A percentile compares a stretch with the other conserved stretches of the same genome.
Conservation (phyloP, 257 asterid genomes). For the Ligustrum vulgare region DNA sequence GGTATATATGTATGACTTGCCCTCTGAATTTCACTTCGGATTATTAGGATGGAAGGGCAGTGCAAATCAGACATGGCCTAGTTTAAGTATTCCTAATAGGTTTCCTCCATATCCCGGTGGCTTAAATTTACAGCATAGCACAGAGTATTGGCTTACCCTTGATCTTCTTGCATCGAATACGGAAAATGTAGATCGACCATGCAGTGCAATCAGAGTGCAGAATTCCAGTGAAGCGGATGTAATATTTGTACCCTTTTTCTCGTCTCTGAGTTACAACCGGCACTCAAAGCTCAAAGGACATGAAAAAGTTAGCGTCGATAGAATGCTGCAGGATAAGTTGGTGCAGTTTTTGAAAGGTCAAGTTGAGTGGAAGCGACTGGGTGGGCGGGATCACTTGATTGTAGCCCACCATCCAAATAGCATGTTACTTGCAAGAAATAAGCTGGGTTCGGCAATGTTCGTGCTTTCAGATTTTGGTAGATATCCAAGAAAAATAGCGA, state of each 20-base stretch:
- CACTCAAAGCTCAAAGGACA: constrained; percentile 46
- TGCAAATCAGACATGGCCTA: constrained; percentile 62
- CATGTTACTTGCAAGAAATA: constrained; percentile 56
- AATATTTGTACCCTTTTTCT: constrained; percentile 70
- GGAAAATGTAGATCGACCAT: constrained; percentile 47
- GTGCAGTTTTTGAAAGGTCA: constrained; percentile 48
- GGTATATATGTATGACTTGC: constrained; percentile 78
- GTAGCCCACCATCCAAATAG: constrained; percentile 86
- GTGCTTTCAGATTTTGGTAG: constrained; percentile 84
- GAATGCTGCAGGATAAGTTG: constrained; percentile 57
- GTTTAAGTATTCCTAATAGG: constrained; percentile 25
- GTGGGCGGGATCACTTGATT: constrained; percentile 72
- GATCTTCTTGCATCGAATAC: constrained; percentile 68
- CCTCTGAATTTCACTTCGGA: constrained; percentile 78
- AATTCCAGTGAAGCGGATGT: constrained; percentile 60
- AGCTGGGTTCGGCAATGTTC: constrained; percentile 63
- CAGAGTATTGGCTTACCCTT: constrained; percentile 78
- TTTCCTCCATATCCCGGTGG: constrained; percentile 81
- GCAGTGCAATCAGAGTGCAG: constrained; percentile 57
- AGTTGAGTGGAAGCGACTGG: constrained; percentile 58
- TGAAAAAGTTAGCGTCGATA: constrained; percentile 38
- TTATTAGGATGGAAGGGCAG: constrained; percentile 56
- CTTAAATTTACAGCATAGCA: constrained; percentile 70
- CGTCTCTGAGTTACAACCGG: constrained; percentile 76
- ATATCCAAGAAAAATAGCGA: constrained; percentile 55